Evolutionary conservation across 2,329 filamentous ascomycete genomes (phyloP).

Genomic region (Sordariomycetes sp.): DNA sequence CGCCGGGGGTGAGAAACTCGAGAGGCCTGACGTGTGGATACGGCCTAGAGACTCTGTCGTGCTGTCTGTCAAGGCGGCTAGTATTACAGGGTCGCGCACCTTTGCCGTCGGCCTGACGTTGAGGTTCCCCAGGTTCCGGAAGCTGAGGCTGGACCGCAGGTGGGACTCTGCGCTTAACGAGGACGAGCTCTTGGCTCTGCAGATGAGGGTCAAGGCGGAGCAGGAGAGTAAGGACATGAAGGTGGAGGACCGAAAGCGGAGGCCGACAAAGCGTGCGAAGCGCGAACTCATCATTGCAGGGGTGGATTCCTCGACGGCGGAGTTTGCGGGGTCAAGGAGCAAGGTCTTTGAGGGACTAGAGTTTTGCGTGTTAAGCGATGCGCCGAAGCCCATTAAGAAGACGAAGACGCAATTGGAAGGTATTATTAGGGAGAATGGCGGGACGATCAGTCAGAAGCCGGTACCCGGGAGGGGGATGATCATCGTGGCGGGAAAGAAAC

Average conservation of each 20-base stretch:
- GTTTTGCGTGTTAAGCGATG: slow-evolving; percentile 77
- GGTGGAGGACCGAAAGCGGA: slow-evolving; percentile 53
- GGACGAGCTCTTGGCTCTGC: slow-evolving; percentile 63
- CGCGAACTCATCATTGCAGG: slow-evolving; percentile 61
- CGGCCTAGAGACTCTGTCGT: slow-evolving; percentile 79
- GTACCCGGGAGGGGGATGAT: slow-evolving; percentile 45
- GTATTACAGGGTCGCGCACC: slow-evolving; percentile 58
- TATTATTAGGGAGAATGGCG: slow-evolving; percentile 73
- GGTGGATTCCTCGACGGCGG: slow-evolving; percentile 25
- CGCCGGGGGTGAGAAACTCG: slow-evolving; percentile 61
- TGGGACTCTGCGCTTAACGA: slow-evolving; percentile 73
- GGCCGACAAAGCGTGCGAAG: slow-evolving; percentile 47
- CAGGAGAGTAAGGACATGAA: slow-evolving; percentile 60
- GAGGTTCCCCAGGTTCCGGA: slow-evolving; percentile 82
- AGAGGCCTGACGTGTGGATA: slow-evolving; percentile 88
- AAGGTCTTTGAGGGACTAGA: slow-evolving; percentile 62
- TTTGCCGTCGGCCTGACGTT: slow-evolving; percentile 70
- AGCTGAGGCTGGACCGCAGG: slow-evolving; percentile 64
- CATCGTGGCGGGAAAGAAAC: slow-evolving; percentile 65
- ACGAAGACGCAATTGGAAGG: slow-evolving; percentile 68
- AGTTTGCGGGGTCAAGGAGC: slow-evolving; percentile 42
- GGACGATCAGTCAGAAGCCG: slow-evolving; percentile 63
- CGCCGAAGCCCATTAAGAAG: slow-evolving; percentile 54
- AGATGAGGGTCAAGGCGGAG: slow-evolving; percentile 53
- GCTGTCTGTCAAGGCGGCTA: slow-evolving; percentile 77